These are phyloP conservation scores for Brassica cretica DNA, from an alignment of 345 rosid genomes.

Conservation along the genomic window DNA sequence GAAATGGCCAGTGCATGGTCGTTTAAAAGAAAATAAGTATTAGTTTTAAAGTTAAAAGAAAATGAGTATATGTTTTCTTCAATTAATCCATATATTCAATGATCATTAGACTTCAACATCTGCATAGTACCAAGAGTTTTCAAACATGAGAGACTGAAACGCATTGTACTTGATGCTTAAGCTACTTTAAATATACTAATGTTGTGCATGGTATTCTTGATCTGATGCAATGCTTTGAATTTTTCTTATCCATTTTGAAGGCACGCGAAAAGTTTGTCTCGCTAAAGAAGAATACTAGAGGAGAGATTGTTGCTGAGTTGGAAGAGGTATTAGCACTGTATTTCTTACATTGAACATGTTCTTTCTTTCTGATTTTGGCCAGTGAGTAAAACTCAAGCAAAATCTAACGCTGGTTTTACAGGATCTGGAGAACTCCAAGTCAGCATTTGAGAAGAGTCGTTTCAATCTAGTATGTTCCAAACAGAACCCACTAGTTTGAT, in stretches of 20 bases:
- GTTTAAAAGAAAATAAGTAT: neutral
- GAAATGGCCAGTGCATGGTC: neutral
- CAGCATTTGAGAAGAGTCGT: slow-evolving; percentile 83
- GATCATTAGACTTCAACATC: neutral
- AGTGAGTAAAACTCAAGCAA: neutral
- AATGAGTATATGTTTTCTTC: neutral
- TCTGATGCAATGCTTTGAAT: slow-evolving; percentile 16
- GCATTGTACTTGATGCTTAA: slow-evolving; percentile 10
- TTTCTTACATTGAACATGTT: neutral
- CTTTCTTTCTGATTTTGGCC: neutral
- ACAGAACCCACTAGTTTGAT: slow-evolving; percentile 5
- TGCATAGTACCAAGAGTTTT: slow-evolving; percentile 1
- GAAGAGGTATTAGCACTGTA: slow-evolving; percentile 65
- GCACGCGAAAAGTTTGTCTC: slow-evolving; percentile 89
- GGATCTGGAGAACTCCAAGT: slow-evolving; percentile 85
- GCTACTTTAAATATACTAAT: neutral
- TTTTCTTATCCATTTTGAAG: slow-evolving; percentile 43
- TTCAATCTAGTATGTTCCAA: slow-evolving; percentile 71
- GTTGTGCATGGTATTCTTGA: neutral
- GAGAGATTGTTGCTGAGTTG: slow-evolving; percentile 69
- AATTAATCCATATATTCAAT: neutral
- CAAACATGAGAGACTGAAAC: neutral
- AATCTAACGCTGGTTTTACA: slow-evolving; percentile 30
- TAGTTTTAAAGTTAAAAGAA: neutral
- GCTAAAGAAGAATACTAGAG: slow-evolving; percentile 72